These are phyloP conservation scores for Juncus inflexus DNA, from an alignment of 176 grass and related monocot species.

Conservation along the genomic window DNA sequence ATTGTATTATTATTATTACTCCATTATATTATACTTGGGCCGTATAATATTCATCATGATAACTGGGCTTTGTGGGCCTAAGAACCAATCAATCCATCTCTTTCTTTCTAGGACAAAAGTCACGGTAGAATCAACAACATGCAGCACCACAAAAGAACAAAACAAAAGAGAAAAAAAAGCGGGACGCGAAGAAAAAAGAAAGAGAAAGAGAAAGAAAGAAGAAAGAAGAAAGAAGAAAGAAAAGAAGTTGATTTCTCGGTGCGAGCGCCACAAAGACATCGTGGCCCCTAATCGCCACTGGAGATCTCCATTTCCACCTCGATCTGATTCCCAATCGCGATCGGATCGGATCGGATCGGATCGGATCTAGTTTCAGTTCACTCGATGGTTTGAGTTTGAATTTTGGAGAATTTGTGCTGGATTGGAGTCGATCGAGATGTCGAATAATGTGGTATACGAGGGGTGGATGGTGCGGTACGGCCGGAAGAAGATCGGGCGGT, in stretches of 20 bases:
- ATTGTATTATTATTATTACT: no score
- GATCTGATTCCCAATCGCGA: background rate
- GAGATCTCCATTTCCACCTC: slow-evolving; percentile 15
- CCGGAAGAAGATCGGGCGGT: slow-evolving; percentile 77
- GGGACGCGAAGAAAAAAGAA: no score
- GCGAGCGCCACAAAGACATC: slow-evolving; percentile 7
- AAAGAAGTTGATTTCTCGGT: background rate
- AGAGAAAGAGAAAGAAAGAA: background rate
- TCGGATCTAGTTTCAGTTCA: background rate
- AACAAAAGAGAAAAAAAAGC: no score
- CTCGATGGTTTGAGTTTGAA: background rate
- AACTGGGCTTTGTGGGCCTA: no score
- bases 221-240: background rate
- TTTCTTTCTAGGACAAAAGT: no score
- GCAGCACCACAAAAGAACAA: no score
- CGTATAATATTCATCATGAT: no score
- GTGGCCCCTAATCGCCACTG: slow-evolving; percentile 13
- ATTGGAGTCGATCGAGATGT: slow-evolving; percentile 24
- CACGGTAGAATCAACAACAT: no score
- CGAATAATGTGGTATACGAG: slow-evolving; percentile 61
- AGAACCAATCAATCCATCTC: no score
- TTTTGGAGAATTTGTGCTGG: slow-evolving; percentile 4
- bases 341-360: background rate
- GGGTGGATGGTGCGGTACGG: slow-evolving; percentile 97
- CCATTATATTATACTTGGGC: no score